Evolutionary conservation across 2,329 filamentous ascomycete species (phyloP).

Genomic region (Dothistroma septosporum): DNA sequence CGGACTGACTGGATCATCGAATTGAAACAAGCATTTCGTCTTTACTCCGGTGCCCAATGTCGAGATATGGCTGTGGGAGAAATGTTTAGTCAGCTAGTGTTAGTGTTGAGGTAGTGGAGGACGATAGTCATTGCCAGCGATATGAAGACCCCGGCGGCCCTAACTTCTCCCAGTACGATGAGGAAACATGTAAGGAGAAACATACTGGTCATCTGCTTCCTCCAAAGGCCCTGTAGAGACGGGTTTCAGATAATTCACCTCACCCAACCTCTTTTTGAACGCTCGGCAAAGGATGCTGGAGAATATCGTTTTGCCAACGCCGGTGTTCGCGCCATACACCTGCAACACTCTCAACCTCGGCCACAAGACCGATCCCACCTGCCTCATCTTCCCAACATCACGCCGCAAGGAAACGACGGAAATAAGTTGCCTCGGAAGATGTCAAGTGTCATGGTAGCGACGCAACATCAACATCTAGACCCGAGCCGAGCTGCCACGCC

Average conservation of each 20-base stretch:
- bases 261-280: constrained; percentile 48
- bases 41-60: constrained; percentile 54
- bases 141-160: not conserved
- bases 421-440: not conserved
- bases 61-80: constrained; percentile 50
- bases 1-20: constrained; percentile 69
- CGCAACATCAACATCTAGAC: not conserved
- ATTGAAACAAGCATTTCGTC: constrained; percentile 66
- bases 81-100: not conserved
- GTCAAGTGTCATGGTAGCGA: not conserved
- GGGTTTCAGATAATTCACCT: constrained; percentile 69
- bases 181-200: not conserved
- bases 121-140: not conserved
- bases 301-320: constrained; percentile 79
- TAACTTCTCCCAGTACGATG: not conserved
- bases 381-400: constrained; percentile 37
- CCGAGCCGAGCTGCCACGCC: not conserved
- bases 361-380: constrained; percentile 61
- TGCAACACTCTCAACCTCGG: constrained; percentile 66
- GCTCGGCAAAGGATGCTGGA: constrained; percentile 68
- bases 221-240: constrained; percentile 69
- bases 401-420: not conserved
- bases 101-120: constrained; percentile 1
- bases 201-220: constrained; percentile 67
- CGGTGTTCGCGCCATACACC: constrained; percentile 78